phyloP scores from a whole-genome alignment of 345 rosid genomes.

The Eutrema japonicum region DNA sequence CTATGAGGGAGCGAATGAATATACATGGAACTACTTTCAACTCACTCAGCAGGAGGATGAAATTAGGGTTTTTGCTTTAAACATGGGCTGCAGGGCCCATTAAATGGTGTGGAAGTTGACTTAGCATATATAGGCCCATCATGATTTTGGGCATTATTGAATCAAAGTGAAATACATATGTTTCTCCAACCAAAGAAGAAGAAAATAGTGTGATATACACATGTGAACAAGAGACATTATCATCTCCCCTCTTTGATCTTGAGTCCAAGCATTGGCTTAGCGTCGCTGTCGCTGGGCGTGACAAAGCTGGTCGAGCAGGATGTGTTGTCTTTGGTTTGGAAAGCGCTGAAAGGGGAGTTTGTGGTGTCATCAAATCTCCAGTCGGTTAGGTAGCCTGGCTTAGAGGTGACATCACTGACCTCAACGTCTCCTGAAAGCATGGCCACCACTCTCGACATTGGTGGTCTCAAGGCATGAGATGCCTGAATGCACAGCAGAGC shows the following conservation, averaged over 20 bases:
- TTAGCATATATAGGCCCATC: background rate
- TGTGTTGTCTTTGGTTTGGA: background rate
- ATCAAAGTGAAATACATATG: background rate
- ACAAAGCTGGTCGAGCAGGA: conserved; percentile 34
- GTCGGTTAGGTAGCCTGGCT: conserved; percentile 56
- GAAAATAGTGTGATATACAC: background rate
- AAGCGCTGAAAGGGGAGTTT: conserved; percentile 41
- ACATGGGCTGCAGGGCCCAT: conserved; percentile 9
- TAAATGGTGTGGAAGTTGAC: conserved; percentile 1
- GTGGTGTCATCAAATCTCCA: conserved; percentile 55
- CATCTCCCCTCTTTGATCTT: conserved; percentile 37
- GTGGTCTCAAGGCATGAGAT: conserved; percentile 54
- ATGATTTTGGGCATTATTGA: background rate
- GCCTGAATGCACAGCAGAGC: conserved; percentile 69
- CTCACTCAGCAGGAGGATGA: background rate
- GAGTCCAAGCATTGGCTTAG: conserved; percentile 36
- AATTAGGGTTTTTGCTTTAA: conserved; percentile 21
- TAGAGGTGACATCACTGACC: conserved; percentile 47
- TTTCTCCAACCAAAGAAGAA: background rate
- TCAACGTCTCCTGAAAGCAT: conserved; percentile 73
- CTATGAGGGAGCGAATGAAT: background rate
- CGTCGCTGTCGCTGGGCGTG: background rate
- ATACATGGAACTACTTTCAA: background rate
- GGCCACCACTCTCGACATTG: conserved; percentile 70
- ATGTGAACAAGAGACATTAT: background rate